phyloP scores from a whole-genome alignment of 108 stramenopile species.

The Discostella stelligeroides region DNA sequence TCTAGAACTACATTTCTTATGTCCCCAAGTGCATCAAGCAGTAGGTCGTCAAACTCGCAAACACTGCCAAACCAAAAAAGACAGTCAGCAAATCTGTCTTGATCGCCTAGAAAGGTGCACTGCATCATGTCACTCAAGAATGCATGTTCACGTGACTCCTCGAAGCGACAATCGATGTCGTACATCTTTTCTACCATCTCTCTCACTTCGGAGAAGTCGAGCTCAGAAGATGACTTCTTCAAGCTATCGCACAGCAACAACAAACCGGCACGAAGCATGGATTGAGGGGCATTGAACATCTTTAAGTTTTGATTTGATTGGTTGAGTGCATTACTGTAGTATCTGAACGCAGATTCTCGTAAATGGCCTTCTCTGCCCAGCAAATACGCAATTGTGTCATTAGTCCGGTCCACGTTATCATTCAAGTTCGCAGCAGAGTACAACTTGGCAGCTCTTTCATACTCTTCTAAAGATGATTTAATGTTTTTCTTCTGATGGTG shows the following conservation, averaged over 20 bases:
- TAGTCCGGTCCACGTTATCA: slow-evolving; percentile 15
- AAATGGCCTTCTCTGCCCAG: slow-evolving; percentile 24
- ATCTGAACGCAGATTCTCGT: slow-evolving; percentile 21
- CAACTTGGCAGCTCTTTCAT: slow-evolving; percentile 35
- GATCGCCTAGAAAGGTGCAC: slow-evolving; percentile 9
- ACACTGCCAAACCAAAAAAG: slow-evolving; percentile 17
- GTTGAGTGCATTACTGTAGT: slow-evolving; percentile 28
- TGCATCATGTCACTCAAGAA: slow-evolving; percentile 34
- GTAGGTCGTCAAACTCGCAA: slow-evolving; percentile 28
- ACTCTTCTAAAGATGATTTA: slow-evolving; percentile 29
- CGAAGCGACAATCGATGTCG: slow-evolving; percentile 31
- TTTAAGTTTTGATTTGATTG: slow-evolving; percentile 25
- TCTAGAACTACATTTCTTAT: slow-evolving; percentile 6
- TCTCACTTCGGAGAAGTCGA: slow-evolving; percentile 14
- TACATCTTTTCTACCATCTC: slow-evolving; percentile 9
- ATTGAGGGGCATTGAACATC: slow-evolving; percentile 24
- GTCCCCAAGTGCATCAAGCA: slow-evolving; percentile 24
- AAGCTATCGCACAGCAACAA: slow-evolving; percentile 21
- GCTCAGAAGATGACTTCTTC: slow-evolving; percentile 2
- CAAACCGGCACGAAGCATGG: slow-evolving; percentile 16
- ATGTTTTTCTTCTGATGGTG: slow-evolving; percentile 22
- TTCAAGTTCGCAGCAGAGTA: slow-evolving; percentile 27
- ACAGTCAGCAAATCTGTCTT: slow-evolving; percentile 35
- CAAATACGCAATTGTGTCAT: slow-evolving; percentile 33
- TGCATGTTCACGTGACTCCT: slow-evolving; percentile 28